These are phyloP conservation scores for Scenedesmus sp. DNA, from an alignment of 163 green algal species.

Conservation along the genomic window DNA sequence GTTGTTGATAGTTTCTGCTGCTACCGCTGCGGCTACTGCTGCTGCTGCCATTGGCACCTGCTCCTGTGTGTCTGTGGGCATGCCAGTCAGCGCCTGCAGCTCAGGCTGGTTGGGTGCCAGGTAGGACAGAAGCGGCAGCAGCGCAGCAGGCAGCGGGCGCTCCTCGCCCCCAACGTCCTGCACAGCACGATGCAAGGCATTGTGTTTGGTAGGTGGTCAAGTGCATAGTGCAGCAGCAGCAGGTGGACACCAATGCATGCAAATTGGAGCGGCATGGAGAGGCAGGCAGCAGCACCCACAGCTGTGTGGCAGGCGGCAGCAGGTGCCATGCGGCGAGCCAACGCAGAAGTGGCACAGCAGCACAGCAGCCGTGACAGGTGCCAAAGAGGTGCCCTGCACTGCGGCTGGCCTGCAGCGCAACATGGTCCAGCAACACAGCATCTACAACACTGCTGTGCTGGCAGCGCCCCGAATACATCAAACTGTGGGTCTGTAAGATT, in stretches of 20 bases:
- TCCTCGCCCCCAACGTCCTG: slow-evolving; percentile 75
- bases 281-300: too few species aligned
- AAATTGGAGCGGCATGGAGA: too few species aligned
- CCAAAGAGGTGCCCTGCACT: too few species aligned
- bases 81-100: slow-evolving; percentile 68
- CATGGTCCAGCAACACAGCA: background rate
- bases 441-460: background rate
- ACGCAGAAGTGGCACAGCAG: too few species aligned
- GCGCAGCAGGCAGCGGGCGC: slow-evolving; percentile 42
- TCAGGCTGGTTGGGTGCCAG: slow-evolving; percentile 81
- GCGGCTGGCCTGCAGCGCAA: background rate
- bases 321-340: too few species aligned
- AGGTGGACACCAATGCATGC: background rate
- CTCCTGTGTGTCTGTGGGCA: slow-evolving; percentile 61
- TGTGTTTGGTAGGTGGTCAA: too few species aligned
- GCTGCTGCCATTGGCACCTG: background rate
- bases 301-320: too few species aligned
- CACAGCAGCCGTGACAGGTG: too few species aligned
- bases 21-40: background rate
- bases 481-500: too few species aligned
- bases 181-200: background rate
- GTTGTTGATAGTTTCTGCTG: background rate
- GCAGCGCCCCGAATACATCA: too few species aligned
- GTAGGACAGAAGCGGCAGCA: slow-evolving; percentile 67
- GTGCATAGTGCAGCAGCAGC: background rate